Conservation (phyloP, 805 yeast species). For the Lachancea fermentati region DNA sequence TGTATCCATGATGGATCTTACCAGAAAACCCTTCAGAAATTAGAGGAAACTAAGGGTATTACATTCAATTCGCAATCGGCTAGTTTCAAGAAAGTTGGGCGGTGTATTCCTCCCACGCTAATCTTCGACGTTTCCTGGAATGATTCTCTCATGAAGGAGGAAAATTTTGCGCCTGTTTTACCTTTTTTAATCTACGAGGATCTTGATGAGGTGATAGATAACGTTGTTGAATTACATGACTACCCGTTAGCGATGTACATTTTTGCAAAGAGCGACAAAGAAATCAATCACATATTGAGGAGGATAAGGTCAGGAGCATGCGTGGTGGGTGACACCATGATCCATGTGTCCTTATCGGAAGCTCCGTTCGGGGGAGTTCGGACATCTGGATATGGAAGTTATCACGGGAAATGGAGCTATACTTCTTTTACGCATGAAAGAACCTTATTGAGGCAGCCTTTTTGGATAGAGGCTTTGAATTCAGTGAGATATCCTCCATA, state of each 20-base stretch:
- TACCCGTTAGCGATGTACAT: conserved; percentile 80
- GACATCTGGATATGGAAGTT: conserved; percentile 71
- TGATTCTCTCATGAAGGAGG: conserved; percentile 70
- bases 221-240: conserved; percentile 48
- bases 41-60: conserved; percentile 48
- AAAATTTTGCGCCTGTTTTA: conserved; percentile 79
- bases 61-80: conserved; percentile 37
- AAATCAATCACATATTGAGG: conserved; percentile 44
- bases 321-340: conserved; percentile 60
- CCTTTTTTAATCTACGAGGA: conserved; percentile 58
- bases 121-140: conserved; percentile 55
- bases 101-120: conserved; percentile 68
- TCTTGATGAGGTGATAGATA: conserved; percentile 39
- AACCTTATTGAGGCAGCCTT: conserved; percentile 57
- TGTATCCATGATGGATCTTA: conserved; percentile 52
- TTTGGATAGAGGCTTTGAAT: conserved; percentile 54
- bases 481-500: conserved; percentile 67
- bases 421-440: conserved; percentile 75
- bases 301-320: conserved; percentile 68
- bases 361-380: conserved; percentile 95
- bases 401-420: conserved; percentile 70
- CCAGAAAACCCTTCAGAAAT: conserved; percentile 38
- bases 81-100: conserved; percentile 37
- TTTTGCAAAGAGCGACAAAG: conserved; percentile 45
- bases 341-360: conserved; percentile 61